Evolutionary conservation across 1,284 basidiomycete species (phyloP), one percentile per base, ranked within the genome.

Genomic region (Cutaneotrichosporon daszewskae): DNA sequence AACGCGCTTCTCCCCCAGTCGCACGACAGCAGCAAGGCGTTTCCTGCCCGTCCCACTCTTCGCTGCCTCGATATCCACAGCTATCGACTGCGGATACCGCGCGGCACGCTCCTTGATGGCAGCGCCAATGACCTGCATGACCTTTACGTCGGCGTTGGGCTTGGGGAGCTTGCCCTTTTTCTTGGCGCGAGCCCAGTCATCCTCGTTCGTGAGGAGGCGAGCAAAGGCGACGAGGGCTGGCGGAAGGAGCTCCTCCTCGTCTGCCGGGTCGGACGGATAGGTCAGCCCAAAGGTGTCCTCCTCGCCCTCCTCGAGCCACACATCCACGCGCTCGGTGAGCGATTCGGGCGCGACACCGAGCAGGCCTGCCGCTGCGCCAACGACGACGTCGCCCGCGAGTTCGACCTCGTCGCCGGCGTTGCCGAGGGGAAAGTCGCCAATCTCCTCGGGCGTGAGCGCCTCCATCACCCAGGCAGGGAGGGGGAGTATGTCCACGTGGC

Each of bases 351-450:
- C 46, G 4, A 37, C 40, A 5, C 42, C 51, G 33, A 43, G 55
- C 38, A 67, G 59, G 25, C 61, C 56, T 22, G 53, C 58, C 3
- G 79, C 72, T 14, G 74, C 70, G 4, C 77, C 71, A 5, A 92
- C 77, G 4, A 89, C 73, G n/a, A 84, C 66, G 66, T 88, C 83
- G 9, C 87, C 88, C 16, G 79, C 78, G 20, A 98, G 72, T 62
- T 96, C 90, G 13, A 86, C 86, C 12, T 91, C 76, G 57, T 97
- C 94, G 24, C 80, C 82, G 2, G 87, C 87, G 65, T 96, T 97
- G 2, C 86, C 83, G 33, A 68, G 54, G 1, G 52, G 52, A 54
- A 58, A 69, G 1, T 18, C 41, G 7, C 48, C 56, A 2, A 62
- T 22, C 14, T 61, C 57, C 4, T 53, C 50, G 0, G 52, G 31